Base-by-base conservation (phyloP, 1,284 basidiomycete genomes). In the Austroboletus rostrupii region DNA sequence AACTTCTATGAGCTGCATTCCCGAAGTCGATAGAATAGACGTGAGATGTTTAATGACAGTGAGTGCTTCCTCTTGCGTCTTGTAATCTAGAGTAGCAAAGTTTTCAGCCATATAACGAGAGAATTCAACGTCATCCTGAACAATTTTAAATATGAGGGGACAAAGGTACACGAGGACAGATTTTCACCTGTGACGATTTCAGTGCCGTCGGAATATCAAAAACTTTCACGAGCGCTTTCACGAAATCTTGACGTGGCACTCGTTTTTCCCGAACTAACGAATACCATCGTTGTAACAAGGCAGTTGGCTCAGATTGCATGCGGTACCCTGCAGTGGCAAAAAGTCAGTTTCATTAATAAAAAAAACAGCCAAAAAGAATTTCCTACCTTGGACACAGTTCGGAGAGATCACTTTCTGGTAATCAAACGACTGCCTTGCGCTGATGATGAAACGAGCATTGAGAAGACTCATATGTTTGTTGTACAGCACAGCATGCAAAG, bases 61-160 rank as follows among this genome's bases (percentile, higher is more conserved):
- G 50, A 98, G 74, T 4, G 89, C 84, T 71, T 99, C 97, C 66
- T 99, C 97, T 61, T 89, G 85, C 1, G 90, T 89, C 72, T 94
- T 97, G 75, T 95, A 98, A 43, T 97, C 93, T 51, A 99, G 81
- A 1, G 85, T 76, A 0, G 92, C 81, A 51, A 99, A 85, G 62
- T 97, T 97, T 67, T 99, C 97, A 0, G 92, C 89, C 76, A 98
- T 87, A 70, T 92, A 99, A 42, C 92, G 84, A 0, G 80, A 80
- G 59, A 98, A 91, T 28, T 86, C 80, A 28, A 93, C 76, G 58
- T 93, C 86, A 52, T 87, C 80, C 85, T 92, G 59, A 9, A 49
- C 28, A 19, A 38, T 28, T 38, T n/a, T 19, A 49, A 21, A 45
- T 26, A 3, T 8, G 29, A 21, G 7, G 13, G 13, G 43, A 16